These are phyloP conservation scores for Pichia occidentalis DNA, from an alignment of 805 yeast species.

Conservation along the genomic window DNA sequence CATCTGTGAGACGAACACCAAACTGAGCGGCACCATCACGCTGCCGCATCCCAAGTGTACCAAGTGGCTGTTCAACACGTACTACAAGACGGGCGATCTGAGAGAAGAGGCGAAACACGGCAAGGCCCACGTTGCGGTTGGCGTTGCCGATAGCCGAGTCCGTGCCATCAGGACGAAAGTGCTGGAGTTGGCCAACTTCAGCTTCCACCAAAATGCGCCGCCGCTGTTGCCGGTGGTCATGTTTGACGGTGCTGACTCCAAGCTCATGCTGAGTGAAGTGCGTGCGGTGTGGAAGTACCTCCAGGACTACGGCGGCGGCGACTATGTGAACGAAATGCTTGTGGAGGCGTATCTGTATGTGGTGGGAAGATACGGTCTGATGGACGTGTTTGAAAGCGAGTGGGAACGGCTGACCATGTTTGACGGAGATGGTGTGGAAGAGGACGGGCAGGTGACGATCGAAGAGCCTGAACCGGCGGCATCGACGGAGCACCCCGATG, in stretches of 20 bases:
- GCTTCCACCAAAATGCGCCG: conserved; percentile 46
- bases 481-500: too few species aligned
- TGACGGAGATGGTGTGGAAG: conserved; percentile 19
- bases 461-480: conserved; percentile 20
- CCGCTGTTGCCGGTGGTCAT: conserved; percentile 54
- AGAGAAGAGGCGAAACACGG: conserved; percentile 2
- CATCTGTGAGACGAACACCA: conserved; percentile 22
- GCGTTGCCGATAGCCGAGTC: conserved; percentile 35
- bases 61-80: conserved; percentile 40
- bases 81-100: conserved; percentile 16
- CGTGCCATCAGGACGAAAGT: conserved; percentile 35
- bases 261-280: conserved; percentile 61
- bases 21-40: conserved; percentile 12
- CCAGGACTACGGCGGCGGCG: conserved; percentile 17
- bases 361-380: conserved; percentile 30
- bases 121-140: conserved; percentile 21
- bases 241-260: conserved; percentile 20
- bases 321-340: conserved; percentile 34
- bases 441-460: conserved; percentile 20
- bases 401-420: conserved; percentile 33
- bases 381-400: conserved; percentile 32
- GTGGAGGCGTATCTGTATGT: conserved; percentile 50
- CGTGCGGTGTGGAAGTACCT: conserved; percentile 67
- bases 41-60: conserved; percentile 22
- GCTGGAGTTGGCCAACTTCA: conserved; percentile 26